Base-by-base conservation (phyloP, 805 yeast species). In the Scheffersomyces amazonensis region DNA sequence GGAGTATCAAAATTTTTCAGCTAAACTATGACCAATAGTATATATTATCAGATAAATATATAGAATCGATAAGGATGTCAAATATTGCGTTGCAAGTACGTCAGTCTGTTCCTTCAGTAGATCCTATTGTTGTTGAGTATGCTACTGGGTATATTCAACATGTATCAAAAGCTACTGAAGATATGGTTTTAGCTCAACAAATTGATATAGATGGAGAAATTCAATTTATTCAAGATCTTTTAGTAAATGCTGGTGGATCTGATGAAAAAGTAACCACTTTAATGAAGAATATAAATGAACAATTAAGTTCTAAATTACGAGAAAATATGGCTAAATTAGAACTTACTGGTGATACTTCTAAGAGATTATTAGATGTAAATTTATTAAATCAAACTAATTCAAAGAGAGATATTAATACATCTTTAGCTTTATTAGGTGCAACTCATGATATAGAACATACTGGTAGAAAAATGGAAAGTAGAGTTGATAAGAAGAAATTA, bases 401-500 rank as follows among this genome's bases (percentile, higher is more conserved):
- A 49, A 83, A 81, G 59, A 76, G 88, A 61, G 90, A 83, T 56
- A 77, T 78, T 50, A 83, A 83, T 55, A 74, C 89, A 3, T 81
- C 90, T 3, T 72, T 89, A 48, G 89, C 87, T 5, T 65, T 87
- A 49, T 63, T 88, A 38, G 88, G 87, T 53, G 88, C 89, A 12
- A 75, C 83, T 12, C 77, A 80, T 44, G 96, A 89, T 56, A 83
- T 93, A 48, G 96, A 90, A 46, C 95, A 90, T 46, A 75, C 95
- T 0, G 96, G 96, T 40, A 78, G 96, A 64, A 81, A 83, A 49
- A 84, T 89, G 69, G 98, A 93, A 62, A 82, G 95, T 32, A 79
- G 95, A 55, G 99, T 93, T 31, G 99, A 93, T 62, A 85, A 85
- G 73, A 90, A 89, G 80, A 93, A 93, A 64, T 80, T 93, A 53